Evolutionary conservation across 2,329 filamentous ascomycete genomes (phyloP), one percentile per base, ranked within the genome.

Genomic region (Aureobasidium vineae): DNA sequence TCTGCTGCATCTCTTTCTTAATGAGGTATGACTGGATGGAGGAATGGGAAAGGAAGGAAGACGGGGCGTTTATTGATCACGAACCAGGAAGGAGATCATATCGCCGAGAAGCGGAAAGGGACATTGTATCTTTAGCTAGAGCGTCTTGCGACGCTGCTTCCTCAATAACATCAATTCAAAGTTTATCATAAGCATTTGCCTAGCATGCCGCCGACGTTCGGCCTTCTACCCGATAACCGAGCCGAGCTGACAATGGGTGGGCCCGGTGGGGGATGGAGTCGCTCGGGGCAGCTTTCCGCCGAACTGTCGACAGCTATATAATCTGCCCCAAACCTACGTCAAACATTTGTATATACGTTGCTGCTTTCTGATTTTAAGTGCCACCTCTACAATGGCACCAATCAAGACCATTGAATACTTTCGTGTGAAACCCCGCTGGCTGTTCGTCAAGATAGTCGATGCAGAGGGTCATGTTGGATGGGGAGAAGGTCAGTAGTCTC

Each of bases 401-500:
- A 90, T 90, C 72, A 81, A 83, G 68, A 81, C 73, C 28, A 86
- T 92, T 49, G 88, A 91, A 71, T 90, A 91, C 73, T 92, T 91
- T 74, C 84, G 89, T 21, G 86, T 92, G 13, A 87, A 87, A 49
- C 90, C 90, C 19, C 81, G 90, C 49, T 92, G 89, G 89, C 80
- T 92, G 1, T 90, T 91, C 69, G 89, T 91, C 70, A 92, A 91
- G 75, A 84, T 92, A 68, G 86, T 84, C 2, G 88, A 91, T 72
- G 84, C 86, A 40, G 80, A 81, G 3, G 87, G 85, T 4, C 81
- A 85, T 33, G 78, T 81, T 64, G 89, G 89, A 3, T 91, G 89
- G 89, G 89, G 89, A 19, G 89, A 91, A 73, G 33, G 33, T 36
- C 33, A 36, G 33, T 36, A 36, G 11, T 36, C 33, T 36, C 33